These are phyloP conservation scores for Plantago coronopus DNA, from an alignment of 305 asterid genomes.

Conservation along the genomic window DNA sequence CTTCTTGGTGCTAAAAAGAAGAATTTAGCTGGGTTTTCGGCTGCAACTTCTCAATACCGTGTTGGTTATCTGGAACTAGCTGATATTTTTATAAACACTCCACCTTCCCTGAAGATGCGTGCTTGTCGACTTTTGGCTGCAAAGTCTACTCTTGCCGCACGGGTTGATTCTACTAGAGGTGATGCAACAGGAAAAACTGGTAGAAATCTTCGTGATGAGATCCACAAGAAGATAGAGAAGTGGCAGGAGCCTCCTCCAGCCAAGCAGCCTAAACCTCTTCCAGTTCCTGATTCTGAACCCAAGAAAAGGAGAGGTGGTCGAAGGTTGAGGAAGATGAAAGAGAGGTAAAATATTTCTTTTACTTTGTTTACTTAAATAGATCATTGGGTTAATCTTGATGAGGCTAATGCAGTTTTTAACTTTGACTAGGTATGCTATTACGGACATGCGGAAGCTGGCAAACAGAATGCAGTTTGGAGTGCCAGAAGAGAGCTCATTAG, in stretches of 20 bases:
- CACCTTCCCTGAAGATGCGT: slow-evolving; percentile 82
- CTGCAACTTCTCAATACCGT: slow-evolving; percentile 83
- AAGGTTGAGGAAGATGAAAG: slow-evolving; percentile 92
- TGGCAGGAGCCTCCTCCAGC: slow-evolving; percentile 99
- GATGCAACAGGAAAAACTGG: slow-evolving; percentile 84
- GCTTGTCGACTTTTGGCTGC: slow-evolving; percentile 91
- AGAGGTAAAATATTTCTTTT: slow-evolving; percentile 47
- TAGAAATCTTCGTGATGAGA: slow-evolving; percentile 62
- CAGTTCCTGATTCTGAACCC: slow-evolving; percentile 98
- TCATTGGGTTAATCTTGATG: slow-evolving; percentile 3
- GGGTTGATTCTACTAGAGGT: slow-evolving; percentile 79
- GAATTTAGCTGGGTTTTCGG: slow-evolving; percentile 86
- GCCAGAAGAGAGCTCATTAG: slow-evolving; percentile 97
- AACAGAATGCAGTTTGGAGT: slow-evolving; percentile 93
- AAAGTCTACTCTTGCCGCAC: slow-evolving; percentile 93
- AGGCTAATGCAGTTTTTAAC: slow-evolving; percentile 21
- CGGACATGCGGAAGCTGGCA: slow-evolving; percentile 94
- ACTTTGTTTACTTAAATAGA: background rate
- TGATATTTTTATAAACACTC: slow-evolving; percentile 78
- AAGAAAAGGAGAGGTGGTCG: slow-evolving; percentile 97
- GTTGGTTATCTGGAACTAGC: slow-evolving; percentile 86
- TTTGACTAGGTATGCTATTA: slow-evolving; percentile 73
- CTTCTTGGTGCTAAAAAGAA: slow-evolving; percentile 94
- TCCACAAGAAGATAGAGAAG: slow-evolving; percentile 85
- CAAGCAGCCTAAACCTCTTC: slow-evolving; percentile 94